Percentiles rank a stretch among this genome's conserved stretches.
Conservation (phyloP, 305 asterid genomes). For the Salvia sclarea region DNA sequence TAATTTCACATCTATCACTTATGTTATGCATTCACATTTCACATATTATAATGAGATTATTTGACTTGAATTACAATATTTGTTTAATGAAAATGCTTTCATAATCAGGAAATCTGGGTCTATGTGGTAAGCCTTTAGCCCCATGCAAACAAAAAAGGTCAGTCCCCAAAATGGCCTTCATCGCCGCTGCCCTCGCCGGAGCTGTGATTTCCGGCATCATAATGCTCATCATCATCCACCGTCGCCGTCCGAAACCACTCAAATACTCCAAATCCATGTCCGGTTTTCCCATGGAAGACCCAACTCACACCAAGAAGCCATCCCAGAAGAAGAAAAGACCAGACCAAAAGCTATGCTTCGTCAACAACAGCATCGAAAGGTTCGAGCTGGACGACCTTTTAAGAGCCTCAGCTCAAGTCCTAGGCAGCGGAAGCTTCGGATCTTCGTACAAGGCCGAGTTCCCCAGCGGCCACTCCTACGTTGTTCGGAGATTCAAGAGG, state of each 20-base stretch:
- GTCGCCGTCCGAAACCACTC: slow-evolving; percentile 34
- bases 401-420: slow-evolving; percentile 56
- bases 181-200: slow-evolving; percentile 30
- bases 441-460: slow-evolving; percentile 61
- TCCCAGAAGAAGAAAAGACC: neutral
- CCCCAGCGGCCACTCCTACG: slow-evolving; percentile 37
- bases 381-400: slow-evolving; percentile 55
- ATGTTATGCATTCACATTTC: no score
- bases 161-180: slow-evolving; percentile 30
- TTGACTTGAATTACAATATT: neutral
- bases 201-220: slow-evolving; percentile 22
- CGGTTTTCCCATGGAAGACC: slow-evolving; percentile 18
- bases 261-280: slow-evolving; percentile 37
- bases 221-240: slow-evolving; percentile 27
- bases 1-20: neutral
- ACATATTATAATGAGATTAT: neutral
- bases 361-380: slow-evolving; percentile 39
- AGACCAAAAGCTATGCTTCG: slow-evolving; percentile 36
- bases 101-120: slow-evolving; percentile 43
- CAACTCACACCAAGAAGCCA: neutral
- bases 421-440: slow-evolving; percentile 68
- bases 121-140: slow-evolving; percentile 55
- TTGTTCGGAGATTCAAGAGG: slow-evolving; percentile 50
- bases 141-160: slow-evolving; percentile 46
- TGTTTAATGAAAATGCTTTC: neutral